A percentile compares a stretch with the other conserved stretches of the same genome.
Evolutionary conservation across 768 basidiomycete species (phyloP).

Genomic region (Rhodotorula babjevae): DNA sequence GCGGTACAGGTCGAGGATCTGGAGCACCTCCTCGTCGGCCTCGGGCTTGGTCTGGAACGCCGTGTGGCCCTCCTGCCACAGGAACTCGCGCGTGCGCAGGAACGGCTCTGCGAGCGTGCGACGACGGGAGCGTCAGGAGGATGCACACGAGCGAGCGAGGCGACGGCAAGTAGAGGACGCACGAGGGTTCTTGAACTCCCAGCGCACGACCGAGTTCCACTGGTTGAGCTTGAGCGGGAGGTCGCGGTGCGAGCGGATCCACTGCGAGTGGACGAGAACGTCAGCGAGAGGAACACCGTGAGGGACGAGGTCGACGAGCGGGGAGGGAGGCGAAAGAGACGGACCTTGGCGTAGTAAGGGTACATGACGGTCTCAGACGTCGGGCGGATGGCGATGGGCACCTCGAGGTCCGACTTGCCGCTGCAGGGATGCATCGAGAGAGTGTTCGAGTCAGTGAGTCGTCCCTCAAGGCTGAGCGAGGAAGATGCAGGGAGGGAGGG

Average conservation of each 20-base stretch:
- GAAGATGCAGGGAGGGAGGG: not conserved
- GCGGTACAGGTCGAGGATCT: conserved; percentile 93
- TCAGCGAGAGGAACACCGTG: too few species aligned
- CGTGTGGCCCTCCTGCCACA: conserved; percentile 99
- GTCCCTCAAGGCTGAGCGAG: not conserved
- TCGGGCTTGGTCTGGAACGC: conserved; percentile 82
- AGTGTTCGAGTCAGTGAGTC: not conserved
- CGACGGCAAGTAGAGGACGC: conserved; percentile 47
- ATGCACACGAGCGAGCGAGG: not conserved
- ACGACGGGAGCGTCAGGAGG: not conserved
- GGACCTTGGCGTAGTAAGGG: conserved; percentile 84
- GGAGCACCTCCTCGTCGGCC: conserved; percentile 82
- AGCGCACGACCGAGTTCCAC: conserved; percentile 98
- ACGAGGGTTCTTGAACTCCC: conserved; percentile 99
- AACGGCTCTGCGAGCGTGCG: conserved; percentile 67
- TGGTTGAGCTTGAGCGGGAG: conserved; percentile 95
- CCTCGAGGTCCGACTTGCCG: conserved; percentile 87
- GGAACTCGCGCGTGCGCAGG: conserved; percentile 96
- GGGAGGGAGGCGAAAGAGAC: not conserved
- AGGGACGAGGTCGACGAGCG: not conserved
- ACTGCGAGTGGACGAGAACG: too few species aligned
- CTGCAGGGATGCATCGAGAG: conserved; percentile 49
- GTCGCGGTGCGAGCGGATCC: conserved; percentile 96
- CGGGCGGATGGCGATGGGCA: conserved; percentile 94
- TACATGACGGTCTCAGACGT: conserved; percentile 99